Percentiles rank a stretch among this genome's conserved stretches.
These are phyloP conservation scores for Xerocomellus intermedius DNA, from an alignment of 768 basidiomycete species.

Conservation along the genomic window DNA sequence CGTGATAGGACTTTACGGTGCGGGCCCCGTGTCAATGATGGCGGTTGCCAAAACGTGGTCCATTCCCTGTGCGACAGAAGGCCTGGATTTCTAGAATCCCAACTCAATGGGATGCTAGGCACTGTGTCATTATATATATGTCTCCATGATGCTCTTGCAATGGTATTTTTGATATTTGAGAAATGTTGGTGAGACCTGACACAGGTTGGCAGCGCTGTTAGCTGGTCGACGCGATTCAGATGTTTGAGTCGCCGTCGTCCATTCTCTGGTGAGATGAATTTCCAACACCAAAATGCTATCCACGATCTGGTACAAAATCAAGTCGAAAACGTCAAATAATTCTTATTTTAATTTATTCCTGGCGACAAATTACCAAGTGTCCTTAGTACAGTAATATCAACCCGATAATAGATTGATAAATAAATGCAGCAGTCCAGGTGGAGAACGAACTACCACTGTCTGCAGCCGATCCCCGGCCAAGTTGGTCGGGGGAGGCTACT, in stretches of 20 bases:
- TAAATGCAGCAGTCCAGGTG: no score
- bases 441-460: no score
- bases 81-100: neutral
- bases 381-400: neutral
- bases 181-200: neutral
- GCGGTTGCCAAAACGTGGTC: neutral
- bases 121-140: neutral
- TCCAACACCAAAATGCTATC: no score
- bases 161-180: neutral
- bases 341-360: neutral
- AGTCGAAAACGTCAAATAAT: neutral
- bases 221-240: neutral
- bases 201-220: neutral
- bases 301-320: no score
- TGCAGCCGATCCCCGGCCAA: neutral
- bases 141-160: neutral
- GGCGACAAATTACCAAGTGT: neutral
- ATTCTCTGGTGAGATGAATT: no score
- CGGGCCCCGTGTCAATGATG: neutral
- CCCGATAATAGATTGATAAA: neutral
- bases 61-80: neutral
- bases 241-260: no score
- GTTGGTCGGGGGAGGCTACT: neutral
- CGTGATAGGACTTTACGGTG: constrained; percentile 1
- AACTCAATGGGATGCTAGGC: neutral